A percentile compares a stretch with the other conserved stretches of the same genome.
These are phyloP conservation scores for Vanrija humicola DNA, from an alignment of 1,284 basidiomycete species.

Conservation along the genomic window DNA sequence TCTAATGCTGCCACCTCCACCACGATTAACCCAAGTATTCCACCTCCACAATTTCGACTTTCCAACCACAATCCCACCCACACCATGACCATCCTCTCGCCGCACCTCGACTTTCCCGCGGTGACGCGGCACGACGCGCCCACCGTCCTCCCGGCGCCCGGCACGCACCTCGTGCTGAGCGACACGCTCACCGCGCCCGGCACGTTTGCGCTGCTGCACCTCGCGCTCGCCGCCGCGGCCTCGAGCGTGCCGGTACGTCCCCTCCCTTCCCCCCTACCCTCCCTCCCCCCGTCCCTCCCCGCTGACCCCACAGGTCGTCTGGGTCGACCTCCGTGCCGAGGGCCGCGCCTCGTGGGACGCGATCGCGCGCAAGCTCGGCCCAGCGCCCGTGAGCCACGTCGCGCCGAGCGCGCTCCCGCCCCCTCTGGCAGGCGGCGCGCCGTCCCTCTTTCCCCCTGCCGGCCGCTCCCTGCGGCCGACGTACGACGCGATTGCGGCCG, in stretches of 20 bases:
- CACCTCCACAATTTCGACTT: too few species aligned
- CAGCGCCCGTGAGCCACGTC: conserved; percentile 22
- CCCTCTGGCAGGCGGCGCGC: not conserved
- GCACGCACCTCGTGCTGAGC: conserved; percentile 38
- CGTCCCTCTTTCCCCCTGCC: conserved; percentile 21
- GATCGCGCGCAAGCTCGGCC: conserved; percentile 7
- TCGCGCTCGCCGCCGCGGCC: conserved; percentile 29
- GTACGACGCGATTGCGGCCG: conserved; percentile 17
- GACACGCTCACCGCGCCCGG: conserved; percentile 42
- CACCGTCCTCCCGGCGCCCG: conserved; percentile 30
- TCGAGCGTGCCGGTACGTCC: conserved; percentile 18
- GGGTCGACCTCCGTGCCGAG: conserved; percentile 42
- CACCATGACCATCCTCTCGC: conserved; percentile 25
- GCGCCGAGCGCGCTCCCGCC: conserved; percentile 26
- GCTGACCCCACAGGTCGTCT: conserved; percentile 21
- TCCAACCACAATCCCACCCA: too few species aligned
- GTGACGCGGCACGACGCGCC: not conserved
- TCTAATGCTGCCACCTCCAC: too few species aligned
- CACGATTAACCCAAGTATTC: too few species aligned
- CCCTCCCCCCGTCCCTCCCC: not conserved
- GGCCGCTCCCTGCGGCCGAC: conserved; percentile 24
- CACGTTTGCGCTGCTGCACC: conserved; percentile 40
- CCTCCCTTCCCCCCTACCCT: not conserved
- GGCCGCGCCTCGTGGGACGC: conserved; percentile 29
- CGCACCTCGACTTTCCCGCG: conserved; percentile 30